phyloP scores from a whole-genome alignment of 192 early-diverging fungal species.

The Coemansia sp. region DNA sequence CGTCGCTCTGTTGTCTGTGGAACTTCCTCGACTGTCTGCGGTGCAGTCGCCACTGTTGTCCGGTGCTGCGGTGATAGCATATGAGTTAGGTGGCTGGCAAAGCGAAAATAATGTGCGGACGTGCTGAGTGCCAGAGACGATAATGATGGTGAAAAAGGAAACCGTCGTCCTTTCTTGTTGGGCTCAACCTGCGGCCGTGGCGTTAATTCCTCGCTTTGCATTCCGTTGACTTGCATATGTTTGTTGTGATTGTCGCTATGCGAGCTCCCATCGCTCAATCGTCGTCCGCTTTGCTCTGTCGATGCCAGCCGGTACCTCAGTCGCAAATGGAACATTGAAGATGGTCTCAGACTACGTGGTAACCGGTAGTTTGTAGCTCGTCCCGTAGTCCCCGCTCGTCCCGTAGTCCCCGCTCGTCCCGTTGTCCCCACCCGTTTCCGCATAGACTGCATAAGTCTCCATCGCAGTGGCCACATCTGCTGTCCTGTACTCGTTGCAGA shows the following conservation, averaged over 20 bases:
- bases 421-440: neutral
- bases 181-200: constrained; percentile 7
- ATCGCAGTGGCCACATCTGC: constrained; percentile 9
- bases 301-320: constrained; percentile 24
- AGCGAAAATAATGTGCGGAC: constrained; percentile 16
- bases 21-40: neutral
- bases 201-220: neutral
- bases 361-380: constrained; percentile 20
- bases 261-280: neutral
- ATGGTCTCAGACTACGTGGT: constrained; percentile 38
- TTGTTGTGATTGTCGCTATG: constrained; percentile 25
- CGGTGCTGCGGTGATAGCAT: constrained; percentile 16
- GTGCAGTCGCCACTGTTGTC: neutral
- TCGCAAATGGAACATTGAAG: constrained; percentile 47
- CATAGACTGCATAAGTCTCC: constrained; percentile 1
- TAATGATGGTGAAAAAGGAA: constrained; percentile 45
- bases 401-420: neutral
- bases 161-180: constrained; percentile 1
- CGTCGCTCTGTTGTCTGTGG: neutral
- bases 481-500: constrained; percentile 1
- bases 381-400: neutral
- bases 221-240: neutral
- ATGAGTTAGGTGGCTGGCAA: constrained; percentile 13
- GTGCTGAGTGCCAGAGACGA: constrained; percentile 25
- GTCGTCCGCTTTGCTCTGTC: neutral